These are phyloP conservation scores for Debaryomyces prosopidis DNA, from an alignment of 805 yeast genomes.

Conservation along the genomic window DNA sequence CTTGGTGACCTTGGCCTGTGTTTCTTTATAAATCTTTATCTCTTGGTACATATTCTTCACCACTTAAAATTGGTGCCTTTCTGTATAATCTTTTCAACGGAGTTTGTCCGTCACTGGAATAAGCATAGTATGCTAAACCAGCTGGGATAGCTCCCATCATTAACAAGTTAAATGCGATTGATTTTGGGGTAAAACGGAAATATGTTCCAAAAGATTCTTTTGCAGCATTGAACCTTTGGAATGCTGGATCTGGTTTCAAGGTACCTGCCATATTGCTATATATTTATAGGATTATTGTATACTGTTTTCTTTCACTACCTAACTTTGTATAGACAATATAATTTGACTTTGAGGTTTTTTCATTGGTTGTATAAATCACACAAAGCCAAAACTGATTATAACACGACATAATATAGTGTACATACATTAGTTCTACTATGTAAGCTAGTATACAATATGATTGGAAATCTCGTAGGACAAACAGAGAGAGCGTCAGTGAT, in stretches of 20 bases:
- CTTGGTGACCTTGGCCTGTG: not conserved
- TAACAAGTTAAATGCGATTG: constrained; percentile 34
- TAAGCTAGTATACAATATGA: not conserved
- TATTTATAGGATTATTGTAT: not conserved
- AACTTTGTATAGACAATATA: not conserved
- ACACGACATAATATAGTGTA: not conserved
- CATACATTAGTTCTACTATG: not conserved
- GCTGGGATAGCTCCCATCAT: constrained; percentile 41
- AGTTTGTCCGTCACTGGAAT: constrained; percentile 39
- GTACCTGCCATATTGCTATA: constrained; percentile 39
- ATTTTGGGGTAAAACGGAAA: constrained; percentile 43
- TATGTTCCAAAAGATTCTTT: constrained; percentile 42
- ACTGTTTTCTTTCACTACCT: not conserved
- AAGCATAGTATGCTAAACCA: constrained; percentile 37
- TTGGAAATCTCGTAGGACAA: not conserved
- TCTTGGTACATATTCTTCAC: constrained; percentile 43
- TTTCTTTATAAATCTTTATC: constrained; percentile 39
- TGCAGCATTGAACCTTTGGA: constrained; percentile 42
- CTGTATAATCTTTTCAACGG: constrained; percentile 35
- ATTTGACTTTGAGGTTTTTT: constrained; percentile 5
- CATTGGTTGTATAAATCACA: constrained; percentile 6
- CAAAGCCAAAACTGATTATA: not conserved
- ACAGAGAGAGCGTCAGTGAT: too few species aligned
- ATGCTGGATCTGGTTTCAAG: constrained; percentile 42
- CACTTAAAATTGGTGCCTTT: constrained; percentile 32